These are phyloP conservation scores for Aspergillus bertholletiae DNA, from an alignment of 495 filamentous ascomycete species.

Conservation along the genomic window DNA sequence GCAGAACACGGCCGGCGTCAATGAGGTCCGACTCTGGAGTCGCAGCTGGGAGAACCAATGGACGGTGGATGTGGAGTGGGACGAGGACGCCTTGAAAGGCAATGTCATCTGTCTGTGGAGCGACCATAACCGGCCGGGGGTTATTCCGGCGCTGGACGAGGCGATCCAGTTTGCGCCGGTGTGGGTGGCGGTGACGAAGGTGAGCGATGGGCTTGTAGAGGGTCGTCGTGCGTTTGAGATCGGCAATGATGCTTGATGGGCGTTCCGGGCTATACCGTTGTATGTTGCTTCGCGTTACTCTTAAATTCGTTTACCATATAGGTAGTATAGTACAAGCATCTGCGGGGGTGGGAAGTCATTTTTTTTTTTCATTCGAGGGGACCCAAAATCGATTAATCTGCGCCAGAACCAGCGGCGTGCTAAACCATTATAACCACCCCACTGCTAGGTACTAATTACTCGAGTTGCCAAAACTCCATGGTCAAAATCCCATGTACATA, in stretches of 20 bases:
- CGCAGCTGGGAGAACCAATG: conserved; percentile 71
- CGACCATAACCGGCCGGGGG: conserved; percentile 67
- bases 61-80: conserved; percentile 73
- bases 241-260: neutral
- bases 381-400: too few relatives aligned
- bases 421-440: too few relatives aligned
- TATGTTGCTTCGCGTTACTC: neutral
- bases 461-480: too few relatives aligned
- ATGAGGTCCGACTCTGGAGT: conserved; percentile 66
- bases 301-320: too few relatives aligned
- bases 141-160: conserved; percentile 86
- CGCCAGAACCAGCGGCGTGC: too few relatives aligned
- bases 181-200: conserved; percentile 76
- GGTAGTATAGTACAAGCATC: conserved; percentile 3
- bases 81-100: conserved; percentile 51
- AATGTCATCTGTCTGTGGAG: conserved; percentile 81
- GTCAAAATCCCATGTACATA: too few relatives aligned
- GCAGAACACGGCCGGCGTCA: conserved; percentile 46
- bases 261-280: neutral
- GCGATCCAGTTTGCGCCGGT: conserved; percentile 66
- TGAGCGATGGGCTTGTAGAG: conserved; percentile 77
- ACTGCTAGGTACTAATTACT: too few relatives aligned
- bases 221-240: conserved; percentile 59
- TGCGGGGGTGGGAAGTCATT: too few relatives aligned
- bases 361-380: too few relatives aligned